Evolutionary conservation across 352 stramenopile species (phyloP), one percentile per base, ranked within the genome.

Genomic region (Phytopythium oedochilum): DNA sequence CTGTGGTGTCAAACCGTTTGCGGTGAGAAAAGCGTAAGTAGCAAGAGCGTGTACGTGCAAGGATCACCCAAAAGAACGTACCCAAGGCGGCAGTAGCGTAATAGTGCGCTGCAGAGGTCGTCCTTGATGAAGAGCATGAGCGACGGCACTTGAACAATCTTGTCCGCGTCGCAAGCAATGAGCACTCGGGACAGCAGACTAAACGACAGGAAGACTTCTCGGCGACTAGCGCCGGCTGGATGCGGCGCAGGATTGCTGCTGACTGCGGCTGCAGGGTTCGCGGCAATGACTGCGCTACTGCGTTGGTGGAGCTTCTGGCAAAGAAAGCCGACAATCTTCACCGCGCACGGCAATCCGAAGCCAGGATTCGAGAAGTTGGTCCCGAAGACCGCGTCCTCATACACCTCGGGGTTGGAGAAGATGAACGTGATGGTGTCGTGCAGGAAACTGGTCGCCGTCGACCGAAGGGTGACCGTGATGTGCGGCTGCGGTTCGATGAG

Each of bases 111-210:
- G 40, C 85, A 92, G 26, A 94, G 57, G 42, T 94, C 85, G 57
- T 94, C 85, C 59, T 94, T 88, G 47, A 92, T 79, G 36, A 93
- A 92, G 15, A 89, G 55, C 71, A 92, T 84, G 5, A 94, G 60
- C 40, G 85, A 86, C 22, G 78, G 79, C 18, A 81, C 78, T 4
- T 64, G 51, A 7, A 64, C 71, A 44, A 92, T 65, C 42, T 75
- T 50, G 9, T 71, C 56, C 7, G 66, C 70, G 35, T 90, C 75
- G 46, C 75, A 88, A 10, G 74, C 61, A 6, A 83, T 62, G 17
- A 94, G 59, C 31, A 71, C 66, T 9, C 66, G 68, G 20, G 87
- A 66, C 4, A 94, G 57, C 14, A 94, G 64, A 36, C 64, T 78
- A 54, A 94, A 83, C 1, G 82, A 88, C 36, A 94, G 55, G 48